Conservation (phyloP, 73 alveolate species). For the Paramecium caudatum region DNA sequence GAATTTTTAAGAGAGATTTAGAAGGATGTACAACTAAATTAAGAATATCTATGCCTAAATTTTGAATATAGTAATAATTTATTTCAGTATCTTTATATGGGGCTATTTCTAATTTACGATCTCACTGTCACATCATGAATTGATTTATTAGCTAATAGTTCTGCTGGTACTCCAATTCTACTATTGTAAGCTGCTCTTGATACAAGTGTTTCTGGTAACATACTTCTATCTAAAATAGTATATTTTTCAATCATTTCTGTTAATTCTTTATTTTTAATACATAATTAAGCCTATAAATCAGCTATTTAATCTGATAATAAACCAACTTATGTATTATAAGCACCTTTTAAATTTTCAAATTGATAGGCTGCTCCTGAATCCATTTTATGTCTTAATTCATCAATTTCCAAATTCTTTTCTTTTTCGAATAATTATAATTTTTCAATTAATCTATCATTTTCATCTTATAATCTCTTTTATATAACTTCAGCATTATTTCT, state of each 20-base stretch:
- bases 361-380: constrained; percentile 70
- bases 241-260: constrained; percentile 63
- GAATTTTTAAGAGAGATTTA: constrained; percentile 29
- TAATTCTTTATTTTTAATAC: constrained; percentile 9
- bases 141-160: constrained; percentile 51
- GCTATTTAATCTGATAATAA: constrained; percentile 35
- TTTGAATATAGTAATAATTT: neutral
- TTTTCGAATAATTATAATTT: constrained; percentile 13
- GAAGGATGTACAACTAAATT: neutral
- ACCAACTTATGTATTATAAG: constrained; percentile 61
- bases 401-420: constrained; percentile 56
- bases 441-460: constrained; percentile 34
- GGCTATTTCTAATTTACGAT: constrained; percentile 60
- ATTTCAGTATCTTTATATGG: neutral
- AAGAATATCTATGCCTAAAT: constrained; percentile 2
- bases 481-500: constrained; percentile 37
- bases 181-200: constrained; percentile 42
- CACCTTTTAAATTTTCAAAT: constrained; percentile 66
- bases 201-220: constrained; percentile 46
- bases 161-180: constrained; percentile 65
- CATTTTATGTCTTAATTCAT: constrained; percentile 66
- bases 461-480: constrained; percentile 33
- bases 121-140: constrained; percentile 48
- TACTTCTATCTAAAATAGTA: constrained; percentile 38
- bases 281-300: constrained; percentile 18